Percentiles rank a stretch among this genome's conserved stretches.
Conservation (phyloP, 805 yeast genomes). For the Cyberlindnera amylophila region DNA sequence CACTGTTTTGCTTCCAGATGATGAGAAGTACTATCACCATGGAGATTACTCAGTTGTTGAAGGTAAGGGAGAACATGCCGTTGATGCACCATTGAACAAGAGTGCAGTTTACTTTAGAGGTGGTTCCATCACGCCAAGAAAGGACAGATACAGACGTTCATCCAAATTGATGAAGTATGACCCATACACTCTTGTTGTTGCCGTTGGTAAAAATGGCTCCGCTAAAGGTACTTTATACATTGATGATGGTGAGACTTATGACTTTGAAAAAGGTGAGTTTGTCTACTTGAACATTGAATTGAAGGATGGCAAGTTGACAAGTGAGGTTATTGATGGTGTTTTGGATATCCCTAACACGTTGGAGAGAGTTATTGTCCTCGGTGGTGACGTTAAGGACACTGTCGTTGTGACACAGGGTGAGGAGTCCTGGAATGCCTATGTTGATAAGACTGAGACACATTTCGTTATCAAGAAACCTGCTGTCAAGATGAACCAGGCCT, state of each 20-base stretch:
- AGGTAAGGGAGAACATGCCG: constrained; percentile 37
- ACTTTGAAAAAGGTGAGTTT: constrained; percentile 48
- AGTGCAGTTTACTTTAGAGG: constrained; percentile 75
- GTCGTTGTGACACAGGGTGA: constrained; percentile 36
- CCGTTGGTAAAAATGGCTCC: constrained; percentile 43
- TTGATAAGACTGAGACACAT: constrained; percentile 22
- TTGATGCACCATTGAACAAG: constrained; percentile 48
- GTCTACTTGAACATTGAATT: constrained; percentile 40
- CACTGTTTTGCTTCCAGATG: constrained; percentile 37
- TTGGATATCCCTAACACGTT: constrained; percentile 33
- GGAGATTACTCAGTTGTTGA: constrained; percentile 31
- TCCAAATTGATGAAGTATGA: constrained; percentile 70
- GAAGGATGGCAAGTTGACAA: constrained; percentile 31
- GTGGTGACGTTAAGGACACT: constrained; percentile 22
- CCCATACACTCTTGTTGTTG: constrained; percentile 74
- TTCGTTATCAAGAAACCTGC: constrained; percentile 46
- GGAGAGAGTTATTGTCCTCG: constrained; percentile 54
- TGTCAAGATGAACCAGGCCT: constrained; percentile 41
- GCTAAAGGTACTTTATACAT: constrained; percentile 64
- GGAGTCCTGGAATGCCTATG: constrained; percentile 33
- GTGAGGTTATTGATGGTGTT: constrained; percentile 27
- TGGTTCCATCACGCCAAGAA: constrained; percentile 69
- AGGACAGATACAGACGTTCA: constrained; percentile 77
- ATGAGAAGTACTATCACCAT: constrained; percentile 54
- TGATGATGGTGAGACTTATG: constrained; percentile 82